These are phyloP conservation scores for Hyaloscypha finlandica DNA, from an alignment of 495 filamentous ascomycete species.

Conservation along the genomic window DNA sequence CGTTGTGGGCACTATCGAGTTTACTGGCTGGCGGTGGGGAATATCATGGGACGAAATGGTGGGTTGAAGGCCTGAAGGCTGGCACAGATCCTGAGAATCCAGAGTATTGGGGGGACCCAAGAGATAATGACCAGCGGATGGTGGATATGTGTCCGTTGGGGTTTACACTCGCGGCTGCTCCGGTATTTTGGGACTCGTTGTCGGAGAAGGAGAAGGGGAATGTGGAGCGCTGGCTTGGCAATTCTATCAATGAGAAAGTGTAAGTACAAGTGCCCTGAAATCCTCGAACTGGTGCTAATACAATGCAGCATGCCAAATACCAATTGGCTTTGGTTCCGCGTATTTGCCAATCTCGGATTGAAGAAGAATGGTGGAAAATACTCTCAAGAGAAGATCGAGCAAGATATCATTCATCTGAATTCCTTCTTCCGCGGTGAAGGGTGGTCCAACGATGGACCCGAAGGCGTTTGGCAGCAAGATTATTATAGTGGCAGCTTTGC, in stretches of 20 bases:
- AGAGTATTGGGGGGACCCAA: conserved; percentile 74
- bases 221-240: conserved; percentile 67
- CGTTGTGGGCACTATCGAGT: conserved; percentile 72
- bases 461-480: conserved; percentile 77
- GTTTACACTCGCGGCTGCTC: conserved; percentile 34
- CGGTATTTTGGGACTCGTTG: conserved; percentile 65
- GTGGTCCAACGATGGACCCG: conserved; percentile 80
- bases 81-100: conserved; percentile 65
- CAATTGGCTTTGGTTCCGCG: conserved; percentile 76
- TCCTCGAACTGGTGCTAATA: neutral
- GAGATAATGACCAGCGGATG: conserved; percentile 80
- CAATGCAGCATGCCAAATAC: conserved; percentile 54
- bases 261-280: neutral
- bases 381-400: conserved; percentile 64
- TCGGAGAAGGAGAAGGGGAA: conserved; percentile 58
- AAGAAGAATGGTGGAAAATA: conserved; percentile 65
- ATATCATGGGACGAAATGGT: conserved; percentile 63
- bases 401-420: conserved; percentile 74
- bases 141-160: conserved; percentile 80
- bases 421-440: conserved; percentile 78
- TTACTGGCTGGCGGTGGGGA: conserved; percentile 64
- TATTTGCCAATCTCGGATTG: conserved; percentile 78
- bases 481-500: conserved; percentile 82
- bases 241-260: conserved; percentile 72
- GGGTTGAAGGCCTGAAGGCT: conserved; percentile 54